Conservation (phyloP, 345 rosid species). For the Camelina neglecta region DNA sequence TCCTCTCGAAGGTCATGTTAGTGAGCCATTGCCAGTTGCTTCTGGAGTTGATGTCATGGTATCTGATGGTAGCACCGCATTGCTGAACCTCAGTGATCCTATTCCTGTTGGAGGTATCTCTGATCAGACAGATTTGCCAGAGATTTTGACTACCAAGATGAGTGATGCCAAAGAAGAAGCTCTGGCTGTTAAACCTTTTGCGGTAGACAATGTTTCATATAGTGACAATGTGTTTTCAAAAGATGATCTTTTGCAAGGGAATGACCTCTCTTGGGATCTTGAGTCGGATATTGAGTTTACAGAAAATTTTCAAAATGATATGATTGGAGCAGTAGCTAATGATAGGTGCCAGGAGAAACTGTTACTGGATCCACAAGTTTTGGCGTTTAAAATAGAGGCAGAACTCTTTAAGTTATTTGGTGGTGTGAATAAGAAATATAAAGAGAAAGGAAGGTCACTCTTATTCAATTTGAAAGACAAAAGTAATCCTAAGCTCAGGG, state of each 20-base stretch:
- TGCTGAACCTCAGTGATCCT: constrained; percentile 20
- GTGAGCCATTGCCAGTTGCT: constrained; percentile 32
- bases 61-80: constrained; percentile 38
- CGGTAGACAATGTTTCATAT: constrained; percentile 58
- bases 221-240: constrained; percentile 63
- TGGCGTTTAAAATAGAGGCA: constrained; percentile 71
- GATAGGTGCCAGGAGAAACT: constrained; percentile 33
- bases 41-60: constrained; percentile 32
- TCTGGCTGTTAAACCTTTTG: constrained; percentile 44
- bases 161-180: constrained; percentile 42
- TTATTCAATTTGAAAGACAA: constrained; percentile 90
- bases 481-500: constrained; percentile 85
- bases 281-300: constrained; percentile 51
- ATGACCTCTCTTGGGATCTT: constrained; percentile 76
- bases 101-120: constrained; percentile 26
- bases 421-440: constrained; percentile 92
- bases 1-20: constrained; percentile 26
- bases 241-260: constrained; percentile 89
- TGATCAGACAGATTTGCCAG: constrained; percentile 31
- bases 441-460: constrained; percentile 88
- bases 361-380: constrained; percentile 50
- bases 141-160: constrained; percentile 22
- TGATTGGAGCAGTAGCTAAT: constrained; percentile 28
- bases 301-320: constrained; percentile 43
- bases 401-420: constrained; percentile 81